A percentile compares a stretch with the other conserved stretches of the same genome.
phyloP scores from a whole-genome alignment of 2,329 filamentous ascomycete species.

The Fonsecaea multimorphosa region DNA sequence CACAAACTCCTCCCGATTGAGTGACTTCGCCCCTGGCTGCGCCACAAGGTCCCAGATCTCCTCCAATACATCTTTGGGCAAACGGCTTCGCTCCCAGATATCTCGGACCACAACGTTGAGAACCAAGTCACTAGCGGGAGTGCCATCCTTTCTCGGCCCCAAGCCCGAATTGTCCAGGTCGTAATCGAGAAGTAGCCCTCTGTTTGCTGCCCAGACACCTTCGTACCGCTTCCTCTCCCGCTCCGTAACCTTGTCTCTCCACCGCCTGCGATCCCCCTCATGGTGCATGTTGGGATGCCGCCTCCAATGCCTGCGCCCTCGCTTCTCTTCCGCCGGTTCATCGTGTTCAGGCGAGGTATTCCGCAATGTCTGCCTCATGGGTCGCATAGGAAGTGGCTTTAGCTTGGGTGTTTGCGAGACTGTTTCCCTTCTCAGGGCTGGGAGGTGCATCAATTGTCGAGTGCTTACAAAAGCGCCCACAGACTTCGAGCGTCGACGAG shows the following conservation, averaged over 20 bases:
- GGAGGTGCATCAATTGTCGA: slow-evolving; percentile 40
- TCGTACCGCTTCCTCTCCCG: slow-evolving; percentile 57
- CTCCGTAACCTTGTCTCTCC: slow-evolving; percentile 53
- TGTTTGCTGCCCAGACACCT: slow-evolving; percentile 59
- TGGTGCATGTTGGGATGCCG: slow-evolving; percentile 57
- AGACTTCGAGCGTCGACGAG: slow-evolving; percentile 48
- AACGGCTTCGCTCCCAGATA: slow-evolving; percentile 56
- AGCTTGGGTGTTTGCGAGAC: slow-evolving; percentile 18
- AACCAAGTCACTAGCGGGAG: slow-evolving; percentile 41
- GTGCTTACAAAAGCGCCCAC: slow-evolving; percentile 43
- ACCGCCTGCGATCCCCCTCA: slow-evolving; percentile 55
- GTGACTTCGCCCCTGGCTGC: slow-evolving; percentile 42
- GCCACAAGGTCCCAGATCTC: slow-evolving; percentile 56
- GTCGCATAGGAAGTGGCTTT: slow-evolving; percentile 27
- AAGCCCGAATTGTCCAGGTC: slow-evolving; percentile 22
- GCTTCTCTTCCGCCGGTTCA: slow-evolving; percentile 44
- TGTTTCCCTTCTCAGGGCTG: slow-evolving; percentile 39
- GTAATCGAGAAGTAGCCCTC: slow-evolving; percentile 47
- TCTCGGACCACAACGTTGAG: slow-evolving; percentile 55
- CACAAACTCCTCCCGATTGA: slow-evolving; percentile 56
- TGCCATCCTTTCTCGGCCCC: slow-evolving; percentile 20
- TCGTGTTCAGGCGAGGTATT: slow-evolving; percentile 45
- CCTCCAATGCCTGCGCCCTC: slow-evolving; percentile 45
- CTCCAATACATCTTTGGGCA: slow-evolving; percentile 48
- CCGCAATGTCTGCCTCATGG: slow-evolving; percentile 52